These are phyloP conservation scores for Sergeia podlipaevii DNA, from an alignment of 208 protist genomes.

Conservation along the genomic window DNA sequence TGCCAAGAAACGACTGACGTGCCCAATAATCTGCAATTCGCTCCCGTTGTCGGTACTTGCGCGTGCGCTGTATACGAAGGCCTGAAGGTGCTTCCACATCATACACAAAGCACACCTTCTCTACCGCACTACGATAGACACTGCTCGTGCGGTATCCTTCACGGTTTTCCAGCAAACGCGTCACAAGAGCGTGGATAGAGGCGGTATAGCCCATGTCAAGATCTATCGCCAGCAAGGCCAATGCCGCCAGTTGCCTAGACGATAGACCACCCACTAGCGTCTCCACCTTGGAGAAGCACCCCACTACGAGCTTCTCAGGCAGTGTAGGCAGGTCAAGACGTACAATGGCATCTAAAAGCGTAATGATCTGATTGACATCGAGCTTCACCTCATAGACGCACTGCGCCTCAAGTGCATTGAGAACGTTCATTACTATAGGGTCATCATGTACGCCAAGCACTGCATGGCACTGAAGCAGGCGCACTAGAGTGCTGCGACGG, in stretches of 20 bases:
- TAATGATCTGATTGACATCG: constrained; percentile 50
- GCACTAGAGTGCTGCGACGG: constrained; percentile 68
- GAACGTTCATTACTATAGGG: constrained; percentile 23
- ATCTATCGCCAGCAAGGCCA: constrained; percentile 45
- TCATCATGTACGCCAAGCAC: constrained; percentile 50
- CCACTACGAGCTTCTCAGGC: constrained; percentile 38
- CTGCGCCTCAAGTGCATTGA: constrained; percentile 57
- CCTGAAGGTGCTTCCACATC: constrained; percentile 62
- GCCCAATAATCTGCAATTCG: constrained; percentile 34
- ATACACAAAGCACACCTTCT: constrained; percentile 74
- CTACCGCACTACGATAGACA: constrained; percentile 38
- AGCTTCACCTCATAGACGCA: constrained; percentile 49
- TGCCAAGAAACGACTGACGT: too few relatives aligned
- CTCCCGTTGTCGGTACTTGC: constrained; percentile 34
- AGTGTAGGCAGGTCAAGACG: constrained; percentile 30
- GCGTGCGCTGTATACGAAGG: constrained; percentile 39
- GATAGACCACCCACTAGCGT: constrained; percentile 40
- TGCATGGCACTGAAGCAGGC: constrained; percentile 77
- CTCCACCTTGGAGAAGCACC: constrained; percentile 65
- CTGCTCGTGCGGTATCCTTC: constrained; percentile 40
- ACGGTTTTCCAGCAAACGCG: constrained; percentile 65
- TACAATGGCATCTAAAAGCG: constrained; percentile 51
- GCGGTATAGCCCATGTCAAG: constrained; percentile 84
- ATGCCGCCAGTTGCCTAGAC: constrained; percentile 46
- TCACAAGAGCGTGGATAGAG: constrained; percentile 51